Percentiles rank a stretch among this genome's conserved stretches.
phyloP scores from a whole-genome alignment of 176 grass and related monocot genomes.

The Tillandsia fasciculata region DNA sequence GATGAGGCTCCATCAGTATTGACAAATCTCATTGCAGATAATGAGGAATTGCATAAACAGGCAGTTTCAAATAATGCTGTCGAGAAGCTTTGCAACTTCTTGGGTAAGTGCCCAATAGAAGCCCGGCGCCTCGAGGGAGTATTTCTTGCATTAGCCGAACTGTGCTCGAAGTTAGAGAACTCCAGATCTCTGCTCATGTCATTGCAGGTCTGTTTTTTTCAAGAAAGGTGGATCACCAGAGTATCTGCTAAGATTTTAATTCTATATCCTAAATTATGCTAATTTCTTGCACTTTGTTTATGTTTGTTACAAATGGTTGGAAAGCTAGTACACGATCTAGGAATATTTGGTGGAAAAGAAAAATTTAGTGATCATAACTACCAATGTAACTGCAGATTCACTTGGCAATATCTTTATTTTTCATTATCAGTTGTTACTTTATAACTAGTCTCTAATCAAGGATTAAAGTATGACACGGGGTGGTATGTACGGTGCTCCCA shows the following conservation, averaged over 20 bases:
- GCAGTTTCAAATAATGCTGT: constrained; percentile 56
- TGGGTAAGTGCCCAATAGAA: constrained; percentile 45
- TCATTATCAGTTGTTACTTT: too few relatives aligned
- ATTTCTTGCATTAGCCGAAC: constrained; percentile 82
- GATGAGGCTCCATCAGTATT: constrained; percentile 88
- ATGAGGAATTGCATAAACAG: constrained; percentile 80
- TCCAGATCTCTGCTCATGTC: constrained; percentile 72
- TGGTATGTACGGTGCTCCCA: too few relatives aligned
- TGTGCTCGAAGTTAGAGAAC: constrained; percentile 79
- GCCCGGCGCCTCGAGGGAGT: constrained; percentile 65
- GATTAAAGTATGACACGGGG: too few relatives aligned
- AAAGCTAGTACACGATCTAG: too few relatives aligned
- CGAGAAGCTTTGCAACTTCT: constrained; percentile 67
- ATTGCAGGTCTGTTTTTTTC: constrained; percentile 27
- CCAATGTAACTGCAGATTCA: too few relatives aligned
- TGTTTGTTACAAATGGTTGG: too few relatives aligned
- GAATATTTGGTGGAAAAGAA: too few relatives aligned
- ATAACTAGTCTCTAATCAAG: too few relatives aligned
- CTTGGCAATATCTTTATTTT: too few relatives aligned
- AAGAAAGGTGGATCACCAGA: not conserved
- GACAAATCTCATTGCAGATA: constrained; percentile 68
- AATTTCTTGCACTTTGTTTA: too few relatives aligned
- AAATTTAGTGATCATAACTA: too few relatives aligned
- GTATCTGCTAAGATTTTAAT: not conserved
- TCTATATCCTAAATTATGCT: too few relatives aligned